Evolutionary conservation across 176 grass and related monocot species (phyloP), one percentile per base, ranked within the genome.

Genomic region (Oryza meridionalis): DNA sequence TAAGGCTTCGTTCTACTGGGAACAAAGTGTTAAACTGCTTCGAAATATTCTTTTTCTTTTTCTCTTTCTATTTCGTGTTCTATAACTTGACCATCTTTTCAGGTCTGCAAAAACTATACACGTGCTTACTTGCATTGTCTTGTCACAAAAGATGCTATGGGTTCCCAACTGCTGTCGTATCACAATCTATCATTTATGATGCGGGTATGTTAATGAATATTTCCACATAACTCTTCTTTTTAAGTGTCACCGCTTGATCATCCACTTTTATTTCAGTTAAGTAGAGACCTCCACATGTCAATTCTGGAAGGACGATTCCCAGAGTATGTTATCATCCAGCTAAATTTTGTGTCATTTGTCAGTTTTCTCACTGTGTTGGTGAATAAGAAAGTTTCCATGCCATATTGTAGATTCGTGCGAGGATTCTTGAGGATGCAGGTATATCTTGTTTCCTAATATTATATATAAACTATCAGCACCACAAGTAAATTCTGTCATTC

Each of bases 161-260:
- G 89, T 63, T 93, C 96, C 69, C 96, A 98, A 69, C 87, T 98
- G 31, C 67, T 98, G 32, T 95, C 93, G 21, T 98, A 98, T 86
- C 93, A 98, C 73, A 98, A 98, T 44, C 78, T 98, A 66, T 95
- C 89, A 43, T 98, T 87, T 84, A 98, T 95, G 93, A 94, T 92
- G 93, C 74, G 85, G 93, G 93, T 98, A 98, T 80, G 67, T 25
- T 76, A 27, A 16, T 68, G 7, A 26, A 59, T 76, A n/a, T 37
- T 33, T 67, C 46, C 19, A 4, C 44, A 15, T 25, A 65, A 22
- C 2, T 43, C 6, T 61, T 65, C 32, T 42, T 90, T 87, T 73
- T 61, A 33, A 72, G 24, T 11, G 12, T 19, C 77, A 26, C 50
- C 1, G n/a, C 1, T 31, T 85, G 76, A 80, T 69, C 32, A 55